A percentile compares a stretch with the other conserved stretches of the same genome.
Conservation (phyloP, 2,329 filamentous ascomycete species). For the Trichocomaceae sp. region DNA sequence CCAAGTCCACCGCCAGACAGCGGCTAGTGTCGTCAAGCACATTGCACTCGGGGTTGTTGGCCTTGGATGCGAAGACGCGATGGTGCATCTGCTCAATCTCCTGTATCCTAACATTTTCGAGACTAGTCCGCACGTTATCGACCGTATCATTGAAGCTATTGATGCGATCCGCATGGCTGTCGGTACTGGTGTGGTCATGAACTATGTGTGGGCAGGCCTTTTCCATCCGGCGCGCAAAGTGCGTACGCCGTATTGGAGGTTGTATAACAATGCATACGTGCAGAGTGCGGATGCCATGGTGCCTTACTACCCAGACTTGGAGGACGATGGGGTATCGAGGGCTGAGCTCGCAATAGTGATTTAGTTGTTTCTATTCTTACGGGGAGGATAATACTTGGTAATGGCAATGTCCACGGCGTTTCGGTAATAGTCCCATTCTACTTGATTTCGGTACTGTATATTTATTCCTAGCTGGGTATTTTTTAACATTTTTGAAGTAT, state of each 20-base stretch:
- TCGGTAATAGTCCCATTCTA: neutral
- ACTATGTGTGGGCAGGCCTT: constrained; percentile 95
- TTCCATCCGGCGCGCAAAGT: constrained; percentile 98
- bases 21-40: constrained; percentile 94
- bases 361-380: constrained; percentile 37
- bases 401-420: constrained; percentile 10
- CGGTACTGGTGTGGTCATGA: constrained; percentile 86
- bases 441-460: neutral
- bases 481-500: neutral
- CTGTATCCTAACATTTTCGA: constrained; percentile 97
- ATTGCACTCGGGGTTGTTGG: constrained; percentile 96
- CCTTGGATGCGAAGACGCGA: constrained; percentile 93
- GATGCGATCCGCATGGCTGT: constrained; percentile 92
- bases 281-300: constrained; percentile 91
- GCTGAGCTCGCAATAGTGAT: constrained; percentile 78
- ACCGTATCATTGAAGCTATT: constrained; percentile 94
- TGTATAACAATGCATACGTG: constrained; percentile 97
- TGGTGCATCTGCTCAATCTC: constrained; percentile 94
- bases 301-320: constrained; percentile 85
- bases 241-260: constrained; percentile 85
- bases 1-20: constrained; percentile 95
- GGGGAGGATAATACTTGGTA: neutral
- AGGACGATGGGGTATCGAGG: constrained; percentile 70
- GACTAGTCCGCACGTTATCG: constrained; percentile 95
- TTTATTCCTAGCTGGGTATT: neutral